Evolutionary conservation across 441 rosid genomes (phyloP).

Genomic region (Populus hybrid): DNA sequence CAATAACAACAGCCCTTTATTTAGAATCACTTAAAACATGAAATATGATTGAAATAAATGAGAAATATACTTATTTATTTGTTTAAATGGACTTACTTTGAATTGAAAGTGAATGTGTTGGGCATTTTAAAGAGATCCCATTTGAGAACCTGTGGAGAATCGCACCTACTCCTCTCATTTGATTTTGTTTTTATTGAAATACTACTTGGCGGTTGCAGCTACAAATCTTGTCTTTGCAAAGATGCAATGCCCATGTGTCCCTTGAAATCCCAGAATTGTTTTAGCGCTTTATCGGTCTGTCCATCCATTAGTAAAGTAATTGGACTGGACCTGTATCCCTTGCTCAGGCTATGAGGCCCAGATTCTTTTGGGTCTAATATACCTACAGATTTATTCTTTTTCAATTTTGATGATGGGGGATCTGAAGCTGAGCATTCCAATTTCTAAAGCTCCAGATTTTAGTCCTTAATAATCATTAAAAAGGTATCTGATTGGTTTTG

Average conservation of each 20-base stretch:
- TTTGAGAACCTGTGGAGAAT: slow-evolving; percentile 44
- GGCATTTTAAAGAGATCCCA: slow-evolving; percentile 38
- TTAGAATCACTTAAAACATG: neutral
- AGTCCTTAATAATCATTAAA: neutral
- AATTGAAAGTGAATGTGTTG: slow-evolving; percentile 24
- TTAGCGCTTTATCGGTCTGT: neutral
- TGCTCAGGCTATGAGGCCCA: neutral
- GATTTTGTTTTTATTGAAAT: neutral
- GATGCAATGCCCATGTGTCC: neutral
- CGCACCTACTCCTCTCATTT: slow-evolving; percentile 46
- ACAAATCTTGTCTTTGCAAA: neutral
- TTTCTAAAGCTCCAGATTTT: neutral
- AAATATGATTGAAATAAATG: neutral
- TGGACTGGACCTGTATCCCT: neutral
- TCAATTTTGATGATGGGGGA: neutral
- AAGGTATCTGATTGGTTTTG: neutral
- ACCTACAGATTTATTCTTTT: neutral
- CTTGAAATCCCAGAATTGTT: neutral
- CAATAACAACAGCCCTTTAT: neutral
- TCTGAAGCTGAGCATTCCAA: no score
- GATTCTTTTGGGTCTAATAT: neutral
- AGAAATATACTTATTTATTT: neutral
- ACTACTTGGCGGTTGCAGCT: neutral
- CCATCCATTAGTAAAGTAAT: no score
- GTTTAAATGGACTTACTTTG: neutral